These are phyloP conservation scores for Pythium rhizo-oryzae DNA, from an alignment of 352 stramenopile genomes.

Conservation along the genomic window DNA sequence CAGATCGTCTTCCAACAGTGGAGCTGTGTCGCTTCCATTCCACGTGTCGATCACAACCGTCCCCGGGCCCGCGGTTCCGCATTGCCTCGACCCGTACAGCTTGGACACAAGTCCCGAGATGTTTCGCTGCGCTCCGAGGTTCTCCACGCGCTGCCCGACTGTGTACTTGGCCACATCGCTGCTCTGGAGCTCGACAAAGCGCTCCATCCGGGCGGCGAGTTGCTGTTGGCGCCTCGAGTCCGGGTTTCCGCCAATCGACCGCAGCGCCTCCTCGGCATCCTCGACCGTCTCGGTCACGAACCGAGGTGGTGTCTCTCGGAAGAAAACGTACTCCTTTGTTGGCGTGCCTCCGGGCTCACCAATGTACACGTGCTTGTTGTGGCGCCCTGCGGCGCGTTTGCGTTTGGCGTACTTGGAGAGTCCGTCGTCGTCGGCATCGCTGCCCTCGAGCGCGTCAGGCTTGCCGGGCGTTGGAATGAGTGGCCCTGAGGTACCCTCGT, in stretches of 20 bases:
- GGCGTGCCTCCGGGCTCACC: conserved; percentile 60
- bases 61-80: conserved; percentile 61
- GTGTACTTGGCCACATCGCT: conserved; percentile 82
- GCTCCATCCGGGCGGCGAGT: conserved; percentile 35
- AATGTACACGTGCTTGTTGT: conserved; percentile 59
- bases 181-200: conserved; percentile 79
- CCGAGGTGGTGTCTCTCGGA: conserved; percentile 73
- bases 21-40: conserved; percentile 25
- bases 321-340: conserved; percentile 87
- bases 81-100: conserved; percentile 70
- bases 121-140: conserved; percentile 52
- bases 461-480: conserved; percentile 13
- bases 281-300: conserved; percentile 83
- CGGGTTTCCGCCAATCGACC: conserved; percentile 33
- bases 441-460: conserved; percentile 9
- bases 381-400: conserved; percentile 47
- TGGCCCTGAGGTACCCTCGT: conserved; percentile 10
- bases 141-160: conserved; percentile 55
- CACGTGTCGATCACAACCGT: conserved; percentile 77
- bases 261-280: conserved; percentile 45
- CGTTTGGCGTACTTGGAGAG: conserved; percentile 58
- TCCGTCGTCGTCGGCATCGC: conserved; percentile 17
- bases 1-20: conserved; percentile 5
- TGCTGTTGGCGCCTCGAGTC: conserved; percentile 47
- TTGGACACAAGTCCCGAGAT: conserved; percentile 68